Base-by-base conservation (phyloP, 2,329 filamentous ascomycete species). In the Aschersonia sp. region DNA sequence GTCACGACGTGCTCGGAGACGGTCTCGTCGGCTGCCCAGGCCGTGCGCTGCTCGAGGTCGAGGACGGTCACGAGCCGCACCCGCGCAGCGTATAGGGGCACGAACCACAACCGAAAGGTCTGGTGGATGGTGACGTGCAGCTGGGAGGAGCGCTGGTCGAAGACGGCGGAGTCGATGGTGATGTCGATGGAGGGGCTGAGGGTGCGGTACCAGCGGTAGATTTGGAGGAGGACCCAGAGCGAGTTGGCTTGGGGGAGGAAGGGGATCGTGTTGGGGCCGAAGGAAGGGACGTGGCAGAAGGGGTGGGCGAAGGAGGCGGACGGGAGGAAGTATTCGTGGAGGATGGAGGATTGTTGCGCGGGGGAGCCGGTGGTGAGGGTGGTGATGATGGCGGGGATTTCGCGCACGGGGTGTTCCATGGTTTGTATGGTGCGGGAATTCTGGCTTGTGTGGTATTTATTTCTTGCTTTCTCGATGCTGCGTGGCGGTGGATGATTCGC, bases 171-270 rank as follows among this genome's bases (percentile, higher is more conserved):
- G 52, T 87, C 75, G 20, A 95, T 70, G 1, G 74, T 66, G 9
- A 91, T 65, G 43, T 81, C 72, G 53, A 92, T 85, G 20, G 71
- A 68, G 0, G 89, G 89, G 51, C 81, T 87, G 59, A 94, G 70
- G 53, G 91, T 84, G 58, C 88, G 86, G 65, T 94, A 91, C 85
- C 84, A 89, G 41, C 80, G 77, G 59, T 87, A 94, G 49, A 94
- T 82, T 55, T 74, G 72, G 45, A 75, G 67, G 20, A 94, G 72
- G 5, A 85, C 60, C 65, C 73, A 78, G 43, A 85, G 73, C 7
- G 84, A 89, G 52, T 82, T 77, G 30, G 77, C 48, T 1, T 57
- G 55, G 5, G 64, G 62, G 0, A 69, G 53, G 2, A 72, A 55
- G 1, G 70, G 73, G 1, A 75, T 45, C 2, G 59, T 50, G 31